Evolutionary conservation across 2,329 filamentous ascomycete genomes (phyloP).

Genomic region (Macroventuria anomochaeta): DNA sequence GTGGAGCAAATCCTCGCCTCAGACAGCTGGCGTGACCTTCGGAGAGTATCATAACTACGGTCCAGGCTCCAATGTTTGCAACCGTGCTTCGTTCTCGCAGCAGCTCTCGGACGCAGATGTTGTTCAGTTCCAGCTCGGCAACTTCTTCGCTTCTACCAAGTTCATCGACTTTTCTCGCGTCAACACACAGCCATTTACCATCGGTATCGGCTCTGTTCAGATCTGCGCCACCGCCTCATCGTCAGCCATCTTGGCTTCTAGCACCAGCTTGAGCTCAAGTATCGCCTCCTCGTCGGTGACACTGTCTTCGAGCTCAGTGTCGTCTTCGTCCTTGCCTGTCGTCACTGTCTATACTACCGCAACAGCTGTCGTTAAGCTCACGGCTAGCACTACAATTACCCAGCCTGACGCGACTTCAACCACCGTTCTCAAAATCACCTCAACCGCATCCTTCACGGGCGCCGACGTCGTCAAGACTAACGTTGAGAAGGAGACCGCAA

Average conservation of each 20-base stretch:
- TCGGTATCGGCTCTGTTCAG: conserved; percentile 40
- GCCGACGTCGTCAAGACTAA: conserved; percentile 19
- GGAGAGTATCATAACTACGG: conserved; percentile 49
- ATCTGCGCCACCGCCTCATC: conserved; percentile 30
- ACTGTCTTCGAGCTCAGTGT: conserved; percentile 4
- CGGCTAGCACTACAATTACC: conserved; percentile 22
- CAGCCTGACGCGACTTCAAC: conserved; percentile 33
- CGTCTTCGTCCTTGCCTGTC: conserved; percentile 13
- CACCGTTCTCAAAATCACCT: conserved; percentile 22
- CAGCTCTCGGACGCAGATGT: conserved; percentile 47
- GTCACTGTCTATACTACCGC: conserved; percentile 26
- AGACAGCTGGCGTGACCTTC: conserved; percentile 27
- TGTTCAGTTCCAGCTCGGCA: conserved; percentile 50
- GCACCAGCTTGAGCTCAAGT: neutral
- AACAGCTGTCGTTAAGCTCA: conserved; percentile 27
- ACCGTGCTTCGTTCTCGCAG: conserved; percentile 47
- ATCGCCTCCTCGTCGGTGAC: neutral
- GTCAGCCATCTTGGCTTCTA: neutral
- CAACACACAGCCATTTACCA: conserved; percentile 47
- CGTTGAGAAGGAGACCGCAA: conserved; percentile 30
- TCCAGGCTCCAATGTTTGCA: conserved; percentile 41
- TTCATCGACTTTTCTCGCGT: conserved; percentile 54
- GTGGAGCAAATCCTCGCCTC: conserved; percentile 27
- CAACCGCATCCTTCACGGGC: conserved; percentile 21
- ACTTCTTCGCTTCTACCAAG: conserved; percentile 50